Base-by-base conservation (phyloP, 441 rosid species). In the Arabidopsis hybrid region DNA sequence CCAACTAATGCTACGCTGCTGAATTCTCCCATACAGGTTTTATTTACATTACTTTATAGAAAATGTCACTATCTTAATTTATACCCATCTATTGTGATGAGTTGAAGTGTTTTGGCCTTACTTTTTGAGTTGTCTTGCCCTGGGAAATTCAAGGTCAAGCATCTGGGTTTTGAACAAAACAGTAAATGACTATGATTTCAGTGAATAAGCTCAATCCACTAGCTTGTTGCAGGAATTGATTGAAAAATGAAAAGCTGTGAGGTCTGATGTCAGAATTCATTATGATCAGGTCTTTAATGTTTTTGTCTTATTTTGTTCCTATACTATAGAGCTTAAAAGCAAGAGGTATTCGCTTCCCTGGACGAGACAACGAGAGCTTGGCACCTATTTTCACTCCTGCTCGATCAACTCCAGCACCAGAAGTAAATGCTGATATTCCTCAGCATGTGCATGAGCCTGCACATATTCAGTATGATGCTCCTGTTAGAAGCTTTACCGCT, bases 301-400 rank as follows among this genome's bases (percentile, higher is more conserved):
- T 59, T 42, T 42, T 64, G 43, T 67, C 66, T 67, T 72, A 10
- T 64, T 61, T 45, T 46, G 8, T 38, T 53, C 8, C 4, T 45
- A 18, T 63, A 39, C 2, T 11, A 9, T 71, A 95, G 99, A 90
- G 96, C 80, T 73, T 95, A 67, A 93, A 79, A 84, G 83, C 95
- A 49, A 83, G 98, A 82, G 99, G 98, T 38, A 88, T 95, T 58
- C 86, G 94, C 21, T 95, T 95, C 80, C 98, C 99, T 59, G 99
- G 96, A 55, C 95, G 97, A 78, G 99, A 95, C 78, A 75, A 83
- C 58, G 99, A 95, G 87, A 91, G 97, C 80, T 72, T 93, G 83
- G 98, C 86, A 40, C 98, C 99, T 61, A 91, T 95, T 71, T 93
- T 95, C 76, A 95, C 98, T 5, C 99, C 97, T 63, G 81, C 96